Base-by-base conservation (phyloP, 768 basidiomycete genomes). In the Clathrus columnatus region DNA sequence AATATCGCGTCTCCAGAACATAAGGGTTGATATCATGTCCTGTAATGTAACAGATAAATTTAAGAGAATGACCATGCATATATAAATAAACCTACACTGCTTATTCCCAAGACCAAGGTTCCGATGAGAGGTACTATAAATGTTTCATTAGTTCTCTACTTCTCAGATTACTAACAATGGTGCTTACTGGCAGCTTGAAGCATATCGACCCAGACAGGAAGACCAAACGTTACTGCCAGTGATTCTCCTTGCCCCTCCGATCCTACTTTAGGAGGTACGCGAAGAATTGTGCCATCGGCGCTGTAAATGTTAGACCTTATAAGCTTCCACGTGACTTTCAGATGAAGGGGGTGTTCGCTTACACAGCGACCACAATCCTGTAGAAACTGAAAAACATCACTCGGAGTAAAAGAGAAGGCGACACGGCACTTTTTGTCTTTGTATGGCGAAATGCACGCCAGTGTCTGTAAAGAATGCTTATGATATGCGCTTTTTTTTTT, bases 151-250 rank as follows among this genome's bases (percentile, higher is more conserved):
- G 30, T 24, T n/a, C 2, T 14, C 6, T 10, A 24, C 24, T 43
- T 24, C 16, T 43, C 7, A 53, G 10, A 32, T 28, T 11, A n/a
- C n/a, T 18, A n/a, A 7, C 11, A 24, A 2, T 18, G 27, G 23
- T 3, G 28, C 41, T 29, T 23, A 44, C 41, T 21, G 5, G 41
- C 42, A 28, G 51, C 51, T 26, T 53, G 51, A 16, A 53, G 26
- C 36, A 53, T 53, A 23, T 53, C 51, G 28, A 53, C 51, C 51
- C 51, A 53, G 8, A 44, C 36, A 29, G 51, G 51, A 23, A 53
- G 27, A 53, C 21, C 26, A 42, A 53, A 53, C 5, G 4, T 27
- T 7, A 53, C 41, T 23, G 51, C 6, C 17, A 53, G 51, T n/a
- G 41, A 4, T 7, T 43, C 51, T 17, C 41, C 51, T 44, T 1